phyloP scores from a whole-genome alignment of 2,329 filamentous ascomycete species.

The Colletotrichum costaricense region DNA sequence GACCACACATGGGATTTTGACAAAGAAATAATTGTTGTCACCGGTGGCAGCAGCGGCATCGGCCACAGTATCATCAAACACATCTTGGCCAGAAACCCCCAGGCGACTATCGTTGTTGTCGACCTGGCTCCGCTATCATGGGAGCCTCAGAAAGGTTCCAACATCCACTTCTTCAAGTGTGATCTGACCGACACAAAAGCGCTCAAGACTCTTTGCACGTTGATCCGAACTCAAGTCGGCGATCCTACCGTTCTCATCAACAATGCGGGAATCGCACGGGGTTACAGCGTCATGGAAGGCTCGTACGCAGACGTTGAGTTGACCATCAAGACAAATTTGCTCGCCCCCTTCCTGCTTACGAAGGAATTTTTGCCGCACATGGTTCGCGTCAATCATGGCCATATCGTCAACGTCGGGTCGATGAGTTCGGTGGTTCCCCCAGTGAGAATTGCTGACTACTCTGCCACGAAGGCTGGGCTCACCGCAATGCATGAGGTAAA shows the following conservation, averaged over 20 bases:
- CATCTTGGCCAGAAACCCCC: slow-evolving; percentile 41
- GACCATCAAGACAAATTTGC: slow-evolving; percentile 58
- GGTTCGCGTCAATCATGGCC: slow-evolving; percentile 68
- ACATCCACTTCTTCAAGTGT: slow-evolving; percentile 48
- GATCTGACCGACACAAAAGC: slow-evolving; percentile 50
- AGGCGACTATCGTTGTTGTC: slow-evolving; percentile 46
- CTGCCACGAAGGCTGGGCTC: slow-evolving; percentile 61
- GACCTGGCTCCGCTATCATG: slow-evolving; percentile 47
- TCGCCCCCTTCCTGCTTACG: slow-evolving; percentile 68
- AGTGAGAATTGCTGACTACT: slow-evolving; percentile 70
- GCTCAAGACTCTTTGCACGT: slow-evolving; percentile 42
- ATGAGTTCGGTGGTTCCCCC: slow-evolving; percentile 65
- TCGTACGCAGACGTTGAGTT: slow-evolving; percentile 43
- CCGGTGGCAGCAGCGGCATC: slow-evolving; percentile 57
- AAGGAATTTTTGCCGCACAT: slow-evolving; percentile 71
- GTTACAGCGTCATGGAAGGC: slow-evolving; percentile 43
- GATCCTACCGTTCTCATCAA: slow-evolving; percentile 51
- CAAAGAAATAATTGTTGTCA: slow-evolving; percentile 55
- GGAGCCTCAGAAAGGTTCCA: slow-evolving; percentile 38
- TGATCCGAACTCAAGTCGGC: slow-evolving; percentile 47
- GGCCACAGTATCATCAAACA: slow-evolving; percentile 49
- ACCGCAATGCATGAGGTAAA: slow-evolving; percentile 44
- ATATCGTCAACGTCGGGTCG: slow-evolving; percentile 71
- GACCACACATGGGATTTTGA: slow-evolving; percentile 48
- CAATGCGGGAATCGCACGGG: slow-evolving; percentile 47